Percentiles rank a stretch among this genome's conserved stretches.
These are phyloP conservation scores for Ceratocystis alfenasii DNA, from an alignment of 2,329 filamentous ascomycete genomes.

Conservation along the genomic window DNA sequence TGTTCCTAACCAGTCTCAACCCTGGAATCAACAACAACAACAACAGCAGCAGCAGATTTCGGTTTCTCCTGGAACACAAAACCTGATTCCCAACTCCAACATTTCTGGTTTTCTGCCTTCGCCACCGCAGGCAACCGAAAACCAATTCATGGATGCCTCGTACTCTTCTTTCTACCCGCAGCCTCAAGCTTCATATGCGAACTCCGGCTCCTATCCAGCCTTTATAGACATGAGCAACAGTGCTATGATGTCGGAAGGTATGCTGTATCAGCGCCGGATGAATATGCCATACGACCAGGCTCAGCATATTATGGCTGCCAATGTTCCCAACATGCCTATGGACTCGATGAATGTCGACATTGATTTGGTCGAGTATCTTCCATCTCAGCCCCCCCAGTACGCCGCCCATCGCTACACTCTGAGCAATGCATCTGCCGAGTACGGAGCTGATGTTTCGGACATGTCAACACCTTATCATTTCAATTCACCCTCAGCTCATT, in stretches of 20 bases:
- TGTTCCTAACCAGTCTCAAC: constrained; percentile 11
- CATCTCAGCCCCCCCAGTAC: constrained; percentile 6
- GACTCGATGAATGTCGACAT: constrained; percentile 17
- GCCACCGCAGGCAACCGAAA: constrained; percentile 15
- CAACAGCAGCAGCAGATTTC: constrained; percentile 17
- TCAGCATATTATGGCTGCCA: constrained; percentile 13
- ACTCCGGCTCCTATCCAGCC: neutral
- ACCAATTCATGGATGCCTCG: constrained; percentile 19
- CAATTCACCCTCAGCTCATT: constrained; percentile 28
- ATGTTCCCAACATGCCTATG: constrained; percentile 11
- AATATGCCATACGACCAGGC: constrained; percentile 7
- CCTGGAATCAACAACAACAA: neutral
- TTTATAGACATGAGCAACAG: constrained; percentile 18
- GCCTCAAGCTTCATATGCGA: constrained; percentile 4
- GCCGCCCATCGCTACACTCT: constrained; percentile 17
- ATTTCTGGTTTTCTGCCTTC: constrained; percentile 13
- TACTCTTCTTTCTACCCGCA: constrained; percentile 9
- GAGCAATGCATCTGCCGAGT: constrained; percentile 23
- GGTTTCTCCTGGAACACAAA: constrained; percentile 6
- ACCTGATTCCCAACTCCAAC: neutral
- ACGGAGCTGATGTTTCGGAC: constrained; percentile 30
- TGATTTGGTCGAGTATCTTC: constrained; percentile 21
- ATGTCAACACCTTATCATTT: constrained; percentile 33
- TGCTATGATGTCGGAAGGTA: constrained; percentile 15
- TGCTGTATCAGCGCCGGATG: constrained; percentile 15